phyloP scores from a whole-genome alignment of 768 basidiomycete species.

The Leccinum rimulosum region DNA sequence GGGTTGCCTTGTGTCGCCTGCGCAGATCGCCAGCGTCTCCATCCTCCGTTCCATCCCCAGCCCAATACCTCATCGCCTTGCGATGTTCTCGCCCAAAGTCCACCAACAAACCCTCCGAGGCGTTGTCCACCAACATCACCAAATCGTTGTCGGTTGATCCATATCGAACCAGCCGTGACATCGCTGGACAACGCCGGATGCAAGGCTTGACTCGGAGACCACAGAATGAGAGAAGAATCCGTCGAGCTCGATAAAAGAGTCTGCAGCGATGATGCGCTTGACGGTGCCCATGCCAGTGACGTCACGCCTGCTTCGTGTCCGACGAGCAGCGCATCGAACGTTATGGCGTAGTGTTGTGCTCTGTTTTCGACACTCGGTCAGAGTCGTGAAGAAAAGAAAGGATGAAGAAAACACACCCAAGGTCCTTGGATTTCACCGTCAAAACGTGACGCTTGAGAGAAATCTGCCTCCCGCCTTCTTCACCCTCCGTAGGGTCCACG shows the following conservation, averaged over 20 bases:
- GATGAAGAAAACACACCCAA: slow-evolving; percentile 14
- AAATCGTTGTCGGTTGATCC: slow-evolving; percentile 89
- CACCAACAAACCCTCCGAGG: slow-evolving; percentile 90
- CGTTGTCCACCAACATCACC: slow-evolving; percentile 93
- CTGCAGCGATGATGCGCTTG: slow-evolving; percentile 28
- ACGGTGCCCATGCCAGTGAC: slow-evolving; percentile 78
- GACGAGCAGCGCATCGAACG: slow-evolving; percentile 89
- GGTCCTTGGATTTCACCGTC: slow-evolving; percentile 50
- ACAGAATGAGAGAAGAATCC: slow-evolving; percentile 93
- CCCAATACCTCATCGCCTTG: slow-evolving; percentile 64
- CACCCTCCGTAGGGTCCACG: slow-evolving; percentile 63
- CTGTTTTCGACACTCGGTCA: slow-evolving; percentile 26
- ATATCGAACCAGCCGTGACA: slow-evolving; percentile 56
- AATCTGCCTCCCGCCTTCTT: slow-evolving; percentile 82
- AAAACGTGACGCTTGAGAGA: slow-evolving; percentile 85
- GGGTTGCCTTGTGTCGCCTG: slow-evolving; percentile 15
- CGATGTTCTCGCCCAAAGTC: slow-evolving; percentile 62
- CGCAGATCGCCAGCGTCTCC: slow-evolving; percentile 77
- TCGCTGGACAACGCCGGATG: slow-evolving; percentile 35
- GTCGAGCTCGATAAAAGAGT: slow-evolving; percentile 89
- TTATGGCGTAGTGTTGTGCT: slow-evolving; percentile 63
- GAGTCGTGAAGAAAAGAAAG: slow-evolving; percentile 24
- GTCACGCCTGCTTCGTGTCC: slow-evolving; percentile 97
- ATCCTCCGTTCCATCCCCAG: slow-evolving; percentile 94
- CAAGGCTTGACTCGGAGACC: slow-evolving; percentile 70